These are phyloP conservation scores for Talaromyces sp. DNA, from an alignment of 2,329 filamentous ascomycete genomes.

Conservation along the genomic window DNA sequence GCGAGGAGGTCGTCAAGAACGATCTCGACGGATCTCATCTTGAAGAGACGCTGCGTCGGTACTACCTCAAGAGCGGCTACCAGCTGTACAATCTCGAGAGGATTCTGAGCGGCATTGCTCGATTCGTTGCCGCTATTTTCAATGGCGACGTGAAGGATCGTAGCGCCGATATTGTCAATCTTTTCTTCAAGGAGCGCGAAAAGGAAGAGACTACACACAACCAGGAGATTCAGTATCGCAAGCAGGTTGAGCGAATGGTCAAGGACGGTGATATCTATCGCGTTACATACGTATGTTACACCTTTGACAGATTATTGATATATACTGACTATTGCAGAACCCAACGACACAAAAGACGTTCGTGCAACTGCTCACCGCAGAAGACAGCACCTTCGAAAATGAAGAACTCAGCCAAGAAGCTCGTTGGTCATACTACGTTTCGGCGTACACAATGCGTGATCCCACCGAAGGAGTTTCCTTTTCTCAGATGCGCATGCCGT, in stretches of 20 bases:
- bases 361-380: slow-evolving; percentile 80
- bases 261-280: slow-evolving; percentile 92
- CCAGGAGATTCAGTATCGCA: slow-evolving; percentile 84
- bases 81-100: slow-evolving; percentile 91
- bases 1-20: slow-evolving; percentile 80
- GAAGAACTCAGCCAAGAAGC: slow-evolving; percentile 63
- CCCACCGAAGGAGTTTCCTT: slow-evolving; percentile 77
- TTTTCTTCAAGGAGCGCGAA: slow-evolving; percentile 79
- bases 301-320: background rate
- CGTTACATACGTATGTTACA: slow-evolving; percentile 76
- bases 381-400: slow-evolving; percentile 75
- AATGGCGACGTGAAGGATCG: slow-evolving; percentile 88
- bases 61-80: slow-evolving; percentile 88
- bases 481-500: slow-evolving; percentile 64
- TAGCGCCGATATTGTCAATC: slow-evolving; percentile 82
- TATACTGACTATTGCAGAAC: slow-evolving; percentile 47
- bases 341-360: slow-evolving; percentile 67
- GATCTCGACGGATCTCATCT: slow-evolving; percentile 80
- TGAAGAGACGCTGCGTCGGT: slow-evolving; percentile 87
- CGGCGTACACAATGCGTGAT: slow-evolving; percentile 83
- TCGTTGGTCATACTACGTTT: slow-evolving; percentile 92
- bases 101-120: slow-evolving; percentile 75
- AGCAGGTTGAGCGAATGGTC: slow-evolving; percentile 86
- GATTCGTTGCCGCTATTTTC: slow-evolving; percentile 78
- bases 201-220: slow-evolving; percentile 85